Base-by-base conservation (phyloP, 441 rosid species). In the Adansonia grandidieri region DNA sequence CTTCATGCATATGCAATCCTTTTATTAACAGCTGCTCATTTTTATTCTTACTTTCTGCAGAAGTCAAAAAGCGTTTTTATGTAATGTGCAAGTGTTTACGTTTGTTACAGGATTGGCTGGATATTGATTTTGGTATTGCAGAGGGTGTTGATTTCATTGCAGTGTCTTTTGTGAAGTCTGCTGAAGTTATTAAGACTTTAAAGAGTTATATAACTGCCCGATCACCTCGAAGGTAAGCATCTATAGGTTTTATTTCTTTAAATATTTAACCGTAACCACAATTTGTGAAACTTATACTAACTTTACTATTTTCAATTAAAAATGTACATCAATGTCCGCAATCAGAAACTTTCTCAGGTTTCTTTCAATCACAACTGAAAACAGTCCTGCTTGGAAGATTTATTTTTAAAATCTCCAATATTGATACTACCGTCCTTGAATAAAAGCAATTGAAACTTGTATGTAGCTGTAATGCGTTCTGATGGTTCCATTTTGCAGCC, bases 141-240 rank as follows among this genome's bases (percentile, higher is more conserved):
- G 97, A 94, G 89, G 92, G 92, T 63, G 99, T 94, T 77, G 99
- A 96, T 83, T 96, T 96, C 82, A 91, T 94, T 77, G 99, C 99
- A 22, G 89, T 96, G 77, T 94, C 99, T 32, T 96, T 94, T 85
- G 98, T 96, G 82, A 96, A 94, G 84, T 92, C 98, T 28, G 98
- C 99, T 76, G 98, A 96, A 88, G 99, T 96, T 47, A 88, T 96
- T 77, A 86, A 88, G 78, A 96, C 93, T 85, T 92, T 96, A 40
- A 94, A 94, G 67, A 94, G 97, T 79, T 96, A 96, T 77, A 88
- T 96, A 76, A 94, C 94, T 63, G 98, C 98, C 54, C 91, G 85
- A 68, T 83, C 98, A 75, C 88, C 83, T 79, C 90, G 82, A 82
- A 84, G 85, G 99, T 96, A 85, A 81, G 79, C 47, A 4, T 11